These are phyloP conservation scores for Colletotrichum salicis DNA, from an alignment of 2,329 filamentous ascomycete species.

Conservation along the genomic window DNA sequence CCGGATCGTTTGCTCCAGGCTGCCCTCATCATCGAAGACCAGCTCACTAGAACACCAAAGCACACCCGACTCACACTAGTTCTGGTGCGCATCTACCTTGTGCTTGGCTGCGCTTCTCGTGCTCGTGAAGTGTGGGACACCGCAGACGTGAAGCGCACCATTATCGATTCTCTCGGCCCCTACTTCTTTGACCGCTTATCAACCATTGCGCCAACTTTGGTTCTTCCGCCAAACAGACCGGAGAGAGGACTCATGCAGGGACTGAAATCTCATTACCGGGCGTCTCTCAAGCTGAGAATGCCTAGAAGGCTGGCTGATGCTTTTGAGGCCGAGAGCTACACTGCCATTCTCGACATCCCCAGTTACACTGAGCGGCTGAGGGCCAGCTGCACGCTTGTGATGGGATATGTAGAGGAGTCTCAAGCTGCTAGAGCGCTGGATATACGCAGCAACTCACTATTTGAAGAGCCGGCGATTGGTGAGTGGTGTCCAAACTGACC, in stretches of 20 bases:
- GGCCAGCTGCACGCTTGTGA: slow-evolving; percentile 61
- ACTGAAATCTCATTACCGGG: slow-evolving; percentile 57
- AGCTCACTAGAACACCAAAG: slow-evolving; percentile 56
- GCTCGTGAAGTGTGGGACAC: slow-evolving; percentile 61
- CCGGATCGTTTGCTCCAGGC: slow-evolving; percentile 57
- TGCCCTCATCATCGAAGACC: slow-evolving; percentile 60
- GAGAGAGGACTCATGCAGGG: slow-evolving; percentile 50
- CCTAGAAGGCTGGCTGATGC: slow-evolving; percentile 55
- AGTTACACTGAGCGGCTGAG: slow-evolving; percentile 56
- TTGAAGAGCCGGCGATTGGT: slow-evolving; percentile 60
- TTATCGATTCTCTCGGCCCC: slow-evolving; percentile 66
- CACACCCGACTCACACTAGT: slow-evolving; percentile 60
- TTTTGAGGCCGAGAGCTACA: slow-evolving; percentile 62
- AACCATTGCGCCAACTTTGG: slow-evolving; percentile 58
- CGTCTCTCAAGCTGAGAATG: slow-evolving; percentile 59
- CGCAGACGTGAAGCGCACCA: slow-evolving; percentile 66
- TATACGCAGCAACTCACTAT: slow-evolving; percentile 52
- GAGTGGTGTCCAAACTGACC: slow-evolving; percentile 37
- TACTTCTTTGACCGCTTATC: slow-evolving; percentile 67
- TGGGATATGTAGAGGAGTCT: slow-evolving; percentile 63
- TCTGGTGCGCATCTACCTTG: slow-evolving; percentile 62
- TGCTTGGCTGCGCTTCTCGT: slow-evolving; percentile 60
- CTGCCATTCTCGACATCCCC: slow-evolving; percentile 60
- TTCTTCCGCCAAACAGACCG: slow-evolving; percentile 40
- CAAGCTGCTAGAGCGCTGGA: slow-evolving; percentile 57